Conservation (phyloP, 371 early-diverging fungal species). For the Mortierella polycephala region DNA sequence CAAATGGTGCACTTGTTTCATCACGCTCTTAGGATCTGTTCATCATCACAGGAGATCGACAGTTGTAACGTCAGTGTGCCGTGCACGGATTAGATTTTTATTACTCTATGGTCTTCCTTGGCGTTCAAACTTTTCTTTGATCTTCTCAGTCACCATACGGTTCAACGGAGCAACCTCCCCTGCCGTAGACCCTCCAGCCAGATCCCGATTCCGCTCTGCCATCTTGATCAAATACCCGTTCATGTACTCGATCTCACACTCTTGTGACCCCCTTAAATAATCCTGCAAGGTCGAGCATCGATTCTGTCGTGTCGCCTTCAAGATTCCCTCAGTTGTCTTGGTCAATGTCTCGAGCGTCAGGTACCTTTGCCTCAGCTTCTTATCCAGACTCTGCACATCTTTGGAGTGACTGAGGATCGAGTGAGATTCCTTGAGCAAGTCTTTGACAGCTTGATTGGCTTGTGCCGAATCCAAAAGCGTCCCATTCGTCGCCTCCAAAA, state of each 20-base stretch:
- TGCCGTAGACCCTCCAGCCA: neutral
- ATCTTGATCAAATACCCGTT: constrained; percentile 47
- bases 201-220: constrained; percentile 21
- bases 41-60: too few species aligned
- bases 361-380: constrained; percentile 13
- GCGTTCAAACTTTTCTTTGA: constrained; percentile 47
- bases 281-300: constrained; percentile 46
- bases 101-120: constrained; percentile 15
- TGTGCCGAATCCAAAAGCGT: constrained; percentile 7
- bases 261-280: constrained; percentile 29
- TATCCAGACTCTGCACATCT: constrained; percentile 14
- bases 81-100: neutral
- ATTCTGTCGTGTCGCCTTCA: constrained; percentile 30
- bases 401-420: constrained; percentile 27
- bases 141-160: constrained; percentile 30
- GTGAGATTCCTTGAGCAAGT: constrained; percentile 31
- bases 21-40: too few species aligned
- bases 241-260: constrained; percentile 52
- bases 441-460: constrained; percentile 29
- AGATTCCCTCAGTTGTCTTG: constrained; percentile 29
- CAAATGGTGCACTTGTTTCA: too few species aligned
- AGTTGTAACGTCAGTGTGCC: too few species aligned
- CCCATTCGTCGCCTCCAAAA: constrained; percentile 35
- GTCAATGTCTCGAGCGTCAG: constrained; percentile 37
- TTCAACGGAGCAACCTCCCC: constrained; percentile 28